These are phyloP conservation scores for Cordyceps fumosorosea DNA, from an alignment of 2,329 filamentous ascomycete genomes.

Conservation along the genomic window DNA sequence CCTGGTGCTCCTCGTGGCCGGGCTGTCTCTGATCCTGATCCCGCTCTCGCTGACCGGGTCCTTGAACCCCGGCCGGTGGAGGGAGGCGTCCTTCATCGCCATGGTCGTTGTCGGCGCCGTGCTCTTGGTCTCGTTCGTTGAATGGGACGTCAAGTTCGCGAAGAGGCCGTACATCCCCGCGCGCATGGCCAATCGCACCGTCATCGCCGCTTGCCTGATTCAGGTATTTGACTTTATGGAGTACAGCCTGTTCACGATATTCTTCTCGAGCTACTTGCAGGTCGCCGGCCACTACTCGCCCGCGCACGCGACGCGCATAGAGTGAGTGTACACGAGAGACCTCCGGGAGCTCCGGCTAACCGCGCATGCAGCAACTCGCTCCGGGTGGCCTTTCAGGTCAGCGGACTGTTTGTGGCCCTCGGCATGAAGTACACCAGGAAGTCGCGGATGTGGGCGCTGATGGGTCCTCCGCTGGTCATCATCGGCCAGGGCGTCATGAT, in stretches of 20 bases:
- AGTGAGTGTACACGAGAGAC: constrained; percentile 19
- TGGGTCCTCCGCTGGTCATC: constrained; percentile 27
- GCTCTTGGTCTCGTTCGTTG: constrained; percentile 21
- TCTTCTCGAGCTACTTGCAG: constrained; percentile 35
- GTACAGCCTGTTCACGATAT: constrained; percentile 32
- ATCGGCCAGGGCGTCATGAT: constrained; percentile 29
- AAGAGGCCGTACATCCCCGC: constrained; percentile 32
- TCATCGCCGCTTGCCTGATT: constrained; percentile 31
- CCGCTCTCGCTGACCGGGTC: constrained; percentile 32
- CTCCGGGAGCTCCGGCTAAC: background rate
- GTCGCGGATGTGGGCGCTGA: constrained; percentile 27
- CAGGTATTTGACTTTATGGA: constrained; percentile 31
- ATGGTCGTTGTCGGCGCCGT: constrained; percentile 28
- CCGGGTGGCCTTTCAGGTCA: constrained; percentile 31
- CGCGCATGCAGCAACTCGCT: constrained; percentile 20
- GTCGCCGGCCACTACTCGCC: constrained; percentile 30
- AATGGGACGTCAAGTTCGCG: constrained; percentile 33
- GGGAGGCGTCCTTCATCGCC: constrained; percentile 28
- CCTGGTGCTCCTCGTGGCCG: constrained; percentile 25
- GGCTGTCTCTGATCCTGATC: constrained; percentile 28
- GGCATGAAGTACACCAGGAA: constrained; percentile 31
- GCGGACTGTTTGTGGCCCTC: constrained; percentile 27
- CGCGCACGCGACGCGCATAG: constrained; percentile 30
- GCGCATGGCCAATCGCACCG: constrained; percentile 31
- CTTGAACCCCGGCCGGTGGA: constrained; percentile 26